These are phyloP conservation scores for Fusarium guadeloupense DNA, from an alignment of 2,329 filamentous ascomycete genomes.

Conservation along the genomic window DNA sequence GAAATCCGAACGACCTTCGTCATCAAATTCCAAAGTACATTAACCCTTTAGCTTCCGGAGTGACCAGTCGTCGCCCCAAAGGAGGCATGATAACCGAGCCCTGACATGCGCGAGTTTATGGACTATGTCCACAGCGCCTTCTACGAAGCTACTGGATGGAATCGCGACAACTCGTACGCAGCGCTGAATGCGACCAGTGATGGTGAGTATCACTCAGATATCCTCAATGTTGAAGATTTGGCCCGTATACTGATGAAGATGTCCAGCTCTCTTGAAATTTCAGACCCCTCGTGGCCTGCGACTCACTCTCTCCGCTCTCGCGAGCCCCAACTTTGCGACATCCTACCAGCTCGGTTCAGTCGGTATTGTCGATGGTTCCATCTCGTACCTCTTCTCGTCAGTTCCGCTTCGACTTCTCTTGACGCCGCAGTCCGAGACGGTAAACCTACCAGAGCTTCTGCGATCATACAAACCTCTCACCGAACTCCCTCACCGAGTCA, in stretches of 20 bases:
- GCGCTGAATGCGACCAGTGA: slow-evolving; percentile 84
- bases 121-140: slow-evolving; percentile 95
- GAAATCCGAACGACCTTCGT: slow-evolving; percentile 3
- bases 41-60: slow-evolving; percentile 26
- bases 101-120: slow-evolving; percentile 92
- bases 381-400: slow-evolving; percentile 95
- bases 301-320: slow-evolving; percentile 88
- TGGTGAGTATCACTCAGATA: slow-evolving; percentile 59
- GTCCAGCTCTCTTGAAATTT: slow-evolving; percentile 84
- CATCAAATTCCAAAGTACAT: not conserved
- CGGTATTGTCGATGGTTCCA: slow-evolving; percentile 93
- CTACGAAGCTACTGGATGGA: slow-evolving; percentile 86
- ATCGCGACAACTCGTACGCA: slow-evolving; percentile 90
- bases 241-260: slow-evolving; percentile 26
- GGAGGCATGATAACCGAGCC: slow-evolving; percentile 44
- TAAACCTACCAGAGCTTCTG: slow-evolving; percentile 81
- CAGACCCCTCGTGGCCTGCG: slow-evolving; percentile 84
- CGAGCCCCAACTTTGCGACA: slow-evolving; percentile 91
- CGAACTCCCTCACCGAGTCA: slow-evolving; percentile 59
- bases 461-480: slow-evolving; percentile 83
- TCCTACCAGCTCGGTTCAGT: slow-evolving; percentile 91
- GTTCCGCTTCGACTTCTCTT: slow-evolving; percentile 75
- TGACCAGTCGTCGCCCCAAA: slow-evolving; percentile 14
- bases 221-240: not conserved
- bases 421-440: slow-evolving; percentile 73